Evolutionary conservation across 2,329 filamentous ascomycete species (phyloP).

Genomic region (Fusarium pininemorale): DNA sequence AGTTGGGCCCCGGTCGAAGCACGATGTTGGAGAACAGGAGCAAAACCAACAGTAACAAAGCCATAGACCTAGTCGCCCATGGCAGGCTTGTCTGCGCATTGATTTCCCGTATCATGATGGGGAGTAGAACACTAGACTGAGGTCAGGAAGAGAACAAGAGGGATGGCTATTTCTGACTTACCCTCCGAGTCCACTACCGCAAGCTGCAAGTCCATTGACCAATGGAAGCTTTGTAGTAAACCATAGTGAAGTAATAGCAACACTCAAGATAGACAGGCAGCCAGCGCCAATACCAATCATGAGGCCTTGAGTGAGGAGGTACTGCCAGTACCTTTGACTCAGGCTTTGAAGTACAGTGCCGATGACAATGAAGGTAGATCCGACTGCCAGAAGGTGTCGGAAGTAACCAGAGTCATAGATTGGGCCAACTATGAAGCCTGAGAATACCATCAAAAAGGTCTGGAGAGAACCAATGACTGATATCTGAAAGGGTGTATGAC

Average conservation of each 20-base stretch:
- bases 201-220: conserved; percentile 80
- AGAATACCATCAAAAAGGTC: conserved; percentile 37
- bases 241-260: conserved; percentile 79
- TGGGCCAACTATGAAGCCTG: conserved; percentile 33
- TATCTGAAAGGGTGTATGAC: conserved; percentile 29
- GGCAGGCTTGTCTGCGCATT: background rate
- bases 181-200: conserved; percentile 74
- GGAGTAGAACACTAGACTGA: conserved; percentile 19
- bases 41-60: conserved; percentile 11
- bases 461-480: conserved; percentile 36
- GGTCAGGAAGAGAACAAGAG: rapidly evolving
- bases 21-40: conserved; percentile 16
- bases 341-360: conserved; percentile 35
- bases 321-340: conserved; percentile 73
- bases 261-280: conserved; percentile 80
- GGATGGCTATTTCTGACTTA: background rate
- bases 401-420: conserved; percentile 37
- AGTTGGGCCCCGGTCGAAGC: background rate
- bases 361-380: conserved; percentile 28
- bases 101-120: conserved; percentile 31
- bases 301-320: conserved; percentile 78
- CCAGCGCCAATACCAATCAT: conserved; percentile 75
- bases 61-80: conserved; percentile 27
- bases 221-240: conserved; percentile 76
- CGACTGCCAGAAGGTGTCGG: conserved; percentile 15